A percentile compares a stretch with the other conserved stretches of the same genome.
phyloP scores from a whole-genome alignment of 805 yeast species.

The Metschnikowia bowlesiae region DNA sequence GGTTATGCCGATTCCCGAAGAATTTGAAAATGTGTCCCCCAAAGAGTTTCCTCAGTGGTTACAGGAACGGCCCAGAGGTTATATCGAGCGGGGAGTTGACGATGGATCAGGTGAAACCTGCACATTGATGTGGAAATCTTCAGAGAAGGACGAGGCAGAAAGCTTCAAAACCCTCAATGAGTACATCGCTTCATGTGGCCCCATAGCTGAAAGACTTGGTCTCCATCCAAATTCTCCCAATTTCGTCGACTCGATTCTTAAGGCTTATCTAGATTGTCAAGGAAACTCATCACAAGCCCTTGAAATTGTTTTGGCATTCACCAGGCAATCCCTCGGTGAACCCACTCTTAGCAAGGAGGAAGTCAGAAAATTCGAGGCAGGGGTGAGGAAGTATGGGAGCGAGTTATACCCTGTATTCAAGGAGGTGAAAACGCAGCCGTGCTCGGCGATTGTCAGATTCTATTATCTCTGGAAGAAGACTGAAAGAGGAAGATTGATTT shows the following conservation, averaged over 20 bases:
- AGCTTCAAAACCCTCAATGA: conserved; percentile 40
- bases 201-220: conserved; percentile 51
- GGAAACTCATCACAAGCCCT: conserved; percentile 53
- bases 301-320: conserved; percentile 40
- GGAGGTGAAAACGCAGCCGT: conserved; percentile 67
- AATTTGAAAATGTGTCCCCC: conserved; percentile 36
- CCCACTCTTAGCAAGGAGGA: conserved; percentile 73
- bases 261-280: conserved; percentile 45
- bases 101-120: conserved; percentile 48
- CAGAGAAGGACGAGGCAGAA: conserved; percentile 23
- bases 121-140: conserved; percentile 63
- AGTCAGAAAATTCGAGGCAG: conserved; percentile 64
- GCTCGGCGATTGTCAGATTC: conserved; percentile 77
- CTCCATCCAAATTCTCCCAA: conserved; percentile 69
- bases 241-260: conserved; percentile 70
- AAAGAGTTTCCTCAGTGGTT: conserved; percentile 67
- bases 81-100: conserved; percentile 78
- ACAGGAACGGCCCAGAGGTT: conserved; percentile 74
- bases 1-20: conserved; percentile 44
- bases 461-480: conserved; percentile 94
- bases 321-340: conserved; percentile 61
- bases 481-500: conserved; percentile 61
- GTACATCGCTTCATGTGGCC: conserved; percentile 52
- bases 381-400: conserved; percentile 67
- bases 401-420: conserved; percentile 71